These are phyloP conservation scores for Calophaca sinica DNA, from an alignment of 306 rosid species.

Conservation along the genomic window DNA sequence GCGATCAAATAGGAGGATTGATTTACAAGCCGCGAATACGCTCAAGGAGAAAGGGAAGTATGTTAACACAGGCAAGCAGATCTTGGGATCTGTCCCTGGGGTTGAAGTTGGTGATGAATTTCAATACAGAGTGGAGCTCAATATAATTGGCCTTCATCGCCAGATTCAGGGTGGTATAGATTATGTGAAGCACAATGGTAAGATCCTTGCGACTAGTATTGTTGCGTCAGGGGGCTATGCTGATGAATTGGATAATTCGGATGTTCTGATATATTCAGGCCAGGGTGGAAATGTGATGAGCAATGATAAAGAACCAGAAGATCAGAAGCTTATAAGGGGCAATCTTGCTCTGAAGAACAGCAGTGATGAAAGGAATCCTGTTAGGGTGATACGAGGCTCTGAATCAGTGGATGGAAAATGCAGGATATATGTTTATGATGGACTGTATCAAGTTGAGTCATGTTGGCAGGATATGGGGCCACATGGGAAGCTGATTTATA, in stretches of 20 bases:
- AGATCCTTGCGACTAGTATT: conserved; percentile 80
- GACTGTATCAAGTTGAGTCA: conserved; percentile 72
- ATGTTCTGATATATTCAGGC: conserved; percentile 78
- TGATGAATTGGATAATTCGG: conserved; percentile 73
- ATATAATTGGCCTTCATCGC: conserved; percentile 84
- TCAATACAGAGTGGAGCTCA: conserved; percentile 85
- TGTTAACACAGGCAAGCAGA: conserved; percentile 69
- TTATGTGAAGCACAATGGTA: conserved; percentile 60
- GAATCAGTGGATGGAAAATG: conserved; percentile 71
- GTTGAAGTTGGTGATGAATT: conserved; percentile 96
- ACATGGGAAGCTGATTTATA: conserved; percentile 80
- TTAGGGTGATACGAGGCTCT: conserved; percentile 88
- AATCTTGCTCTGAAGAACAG: conserved; percentile 93
- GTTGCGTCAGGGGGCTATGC: conserved; percentile 90
- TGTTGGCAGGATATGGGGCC: conserved; percentile 85
- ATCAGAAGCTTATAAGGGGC: conserved; percentile 93
- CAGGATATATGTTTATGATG: conserved; percentile 79
- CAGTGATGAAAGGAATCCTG: conserved; percentile 66
- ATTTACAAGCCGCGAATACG: conserved; percentile 60
- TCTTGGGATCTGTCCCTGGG: conserved; percentile 83
- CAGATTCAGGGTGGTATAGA: conserved; percentile 82
- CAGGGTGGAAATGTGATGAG: conserved; percentile 89
- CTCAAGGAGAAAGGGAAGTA: conserved; percentile 66
- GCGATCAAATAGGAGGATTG: conserved; percentile 65
- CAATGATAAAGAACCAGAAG: conserved; percentile 79